These are phyloP conservation scores for Phytophthora capsici DNA, from an alignment of 352 stramenopile species.

Conservation along the genomic window DNA sequence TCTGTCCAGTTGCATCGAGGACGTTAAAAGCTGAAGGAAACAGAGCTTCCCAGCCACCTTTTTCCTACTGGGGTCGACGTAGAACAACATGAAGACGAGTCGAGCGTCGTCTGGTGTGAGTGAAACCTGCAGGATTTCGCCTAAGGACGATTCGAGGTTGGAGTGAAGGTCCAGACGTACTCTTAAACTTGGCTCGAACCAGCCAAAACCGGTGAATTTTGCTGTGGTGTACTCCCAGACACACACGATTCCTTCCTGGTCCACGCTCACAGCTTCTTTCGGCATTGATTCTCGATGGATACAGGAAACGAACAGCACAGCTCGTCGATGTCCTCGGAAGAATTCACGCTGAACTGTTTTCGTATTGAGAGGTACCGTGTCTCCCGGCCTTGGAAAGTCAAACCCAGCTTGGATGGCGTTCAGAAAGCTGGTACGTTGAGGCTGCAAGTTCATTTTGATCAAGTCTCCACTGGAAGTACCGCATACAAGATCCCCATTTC, in stretches of 20 bases:
- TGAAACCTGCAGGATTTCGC: slow-evolving; percentile 55
- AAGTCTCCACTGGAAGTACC: slow-evolving; percentile 41
- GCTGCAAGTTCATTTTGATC: slow-evolving; percentile 40
- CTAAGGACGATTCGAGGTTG: slow-evolving; percentile 3
- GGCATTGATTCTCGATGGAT: slow-evolving; percentile 20
- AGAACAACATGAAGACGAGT: slow-evolving; percentile 57
- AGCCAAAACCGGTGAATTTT: slow-evolving; percentile 51
- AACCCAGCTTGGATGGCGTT: slow-evolving; percentile 37
- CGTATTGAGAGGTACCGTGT: slow-evolving; percentile 3
- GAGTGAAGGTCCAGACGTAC: slow-evolving; percentile 37
- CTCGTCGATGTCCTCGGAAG: slow-evolving; percentile 43
- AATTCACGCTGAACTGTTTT: slow-evolving; percentile 40
- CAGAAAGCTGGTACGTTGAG: neutral
- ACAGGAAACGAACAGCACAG: slow-evolving; percentile 44
- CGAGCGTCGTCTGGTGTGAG: slow-evolving; percentile 36
- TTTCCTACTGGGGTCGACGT: slow-evolving; percentile 27
- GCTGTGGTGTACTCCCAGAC: slow-evolving; percentile 50
- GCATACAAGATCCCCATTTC: slow-evolving; percentile 25
- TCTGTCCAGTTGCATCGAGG: slow-evolving; percentile 25
- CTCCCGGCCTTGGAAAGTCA: slow-evolving; percentile 25
- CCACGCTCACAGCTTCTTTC: slow-evolving; percentile 49
- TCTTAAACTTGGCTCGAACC: slow-evolving; percentile 40
- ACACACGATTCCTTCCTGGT: slow-evolving; percentile 40
- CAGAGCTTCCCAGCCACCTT: slow-evolving; percentile 28
- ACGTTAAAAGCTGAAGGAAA: slow-evolving; percentile 46